phyloP scores from a whole-genome alignment of 352 stramenopile genomes.

The Phytophthora idaei region DNA sequence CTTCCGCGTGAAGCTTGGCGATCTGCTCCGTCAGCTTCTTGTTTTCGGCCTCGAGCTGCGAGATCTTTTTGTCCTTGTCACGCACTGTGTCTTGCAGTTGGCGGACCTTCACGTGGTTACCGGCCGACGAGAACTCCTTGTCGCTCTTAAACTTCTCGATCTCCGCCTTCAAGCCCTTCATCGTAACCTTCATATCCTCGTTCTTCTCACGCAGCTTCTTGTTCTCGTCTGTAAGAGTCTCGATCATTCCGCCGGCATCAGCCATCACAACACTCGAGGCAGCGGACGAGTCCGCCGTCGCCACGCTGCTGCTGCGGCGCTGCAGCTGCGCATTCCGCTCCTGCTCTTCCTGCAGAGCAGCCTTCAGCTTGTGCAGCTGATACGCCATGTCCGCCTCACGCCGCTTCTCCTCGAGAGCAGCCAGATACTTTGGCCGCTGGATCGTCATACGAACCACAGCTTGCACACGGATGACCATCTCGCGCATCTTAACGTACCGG shows the following conservation, averaged over 20 bases:
- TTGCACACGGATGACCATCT: slow-evolving; percentile 80
- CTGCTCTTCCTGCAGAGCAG: slow-evolving; percentile 81
- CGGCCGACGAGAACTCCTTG: slow-evolving; percentile 77
- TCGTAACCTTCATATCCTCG: slow-evolving; percentile 67
- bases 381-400: slow-evolving; percentile 87
- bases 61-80: slow-evolving; percentile 81
- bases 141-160: slow-evolving; percentile 80
- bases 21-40: slow-evolving; percentile 76
- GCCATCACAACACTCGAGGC: slow-evolving; percentile 75
- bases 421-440: slow-evolving; percentile 77
- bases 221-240: slow-evolving; percentile 82
- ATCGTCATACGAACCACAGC: slow-evolving; percentile 84
- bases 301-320: slow-evolving; percentile 56
- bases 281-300: slow-evolving; percentile 43
- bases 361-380: slow-evolving; percentile 81
- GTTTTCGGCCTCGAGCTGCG: slow-evolving; percentile 72
- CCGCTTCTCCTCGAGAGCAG: slow-evolving; percentile 78
- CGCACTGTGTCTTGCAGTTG: slow-evolving; percentile 74
- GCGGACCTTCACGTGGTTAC: slow-evolving; percentile 77
- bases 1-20: slow-evolving; percentile 53
- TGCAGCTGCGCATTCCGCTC: slow-evolving; percentile 74
- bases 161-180: slow-evolving; percentile 70
- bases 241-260: slow-evolving; percentile 85
- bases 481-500: slow-evolving; percentile 68
- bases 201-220: slow-evolving; percentile 80